phyloP scores from a whole-genome alignment of 192 early-diverging fungal genomes.

The Umbelopsis sp. region DNA sequence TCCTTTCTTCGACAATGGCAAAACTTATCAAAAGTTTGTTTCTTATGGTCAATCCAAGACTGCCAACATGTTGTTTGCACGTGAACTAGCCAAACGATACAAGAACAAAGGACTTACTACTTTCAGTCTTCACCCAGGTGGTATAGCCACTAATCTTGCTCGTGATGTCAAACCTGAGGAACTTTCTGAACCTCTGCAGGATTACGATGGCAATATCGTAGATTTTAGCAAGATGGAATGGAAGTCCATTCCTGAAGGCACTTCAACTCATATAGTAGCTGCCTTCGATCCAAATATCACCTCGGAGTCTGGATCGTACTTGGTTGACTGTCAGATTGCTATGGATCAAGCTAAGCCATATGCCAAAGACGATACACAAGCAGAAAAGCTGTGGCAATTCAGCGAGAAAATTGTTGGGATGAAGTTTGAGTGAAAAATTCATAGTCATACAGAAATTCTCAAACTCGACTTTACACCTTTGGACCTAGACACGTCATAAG shows the following conservation, averaged over 20 bases:
- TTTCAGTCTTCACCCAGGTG: constrained; percentile 22
- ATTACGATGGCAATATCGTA: background rate
- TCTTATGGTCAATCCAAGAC: constrained; percentile 46
- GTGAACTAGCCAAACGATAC: constrained; percentile 6
- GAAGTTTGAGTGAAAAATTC: too few relatives aligned
- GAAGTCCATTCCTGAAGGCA: background rate
- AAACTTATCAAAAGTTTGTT: too few relatives aligned
- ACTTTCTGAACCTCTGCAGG: background rate
- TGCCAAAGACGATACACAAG: background rate
- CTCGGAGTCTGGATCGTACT: background rate
- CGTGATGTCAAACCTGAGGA: background rate
- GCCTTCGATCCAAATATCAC: background rate
- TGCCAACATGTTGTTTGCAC: constrained; percentile 53
- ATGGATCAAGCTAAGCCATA: background rate
- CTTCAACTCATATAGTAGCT: background rate
- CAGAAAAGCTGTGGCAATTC: background rate
- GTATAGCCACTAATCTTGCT: background rate
- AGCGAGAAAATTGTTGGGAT: background rate
- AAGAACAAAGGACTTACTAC: background rate
- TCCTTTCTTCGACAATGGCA: background rate
- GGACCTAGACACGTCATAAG: too few relatives aligned
- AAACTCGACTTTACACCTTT: too few relatives aligned
- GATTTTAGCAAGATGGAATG: background rate
- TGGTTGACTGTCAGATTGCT: background rate
- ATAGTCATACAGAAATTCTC: too few relatives aligned